Percentiles rank a stretch among this genome's conserved stretches.
Evolutionary conservation across 805 yeast species (phyloP).

Genomic region (Saccharomycopsis synnaedendra): DNA sequence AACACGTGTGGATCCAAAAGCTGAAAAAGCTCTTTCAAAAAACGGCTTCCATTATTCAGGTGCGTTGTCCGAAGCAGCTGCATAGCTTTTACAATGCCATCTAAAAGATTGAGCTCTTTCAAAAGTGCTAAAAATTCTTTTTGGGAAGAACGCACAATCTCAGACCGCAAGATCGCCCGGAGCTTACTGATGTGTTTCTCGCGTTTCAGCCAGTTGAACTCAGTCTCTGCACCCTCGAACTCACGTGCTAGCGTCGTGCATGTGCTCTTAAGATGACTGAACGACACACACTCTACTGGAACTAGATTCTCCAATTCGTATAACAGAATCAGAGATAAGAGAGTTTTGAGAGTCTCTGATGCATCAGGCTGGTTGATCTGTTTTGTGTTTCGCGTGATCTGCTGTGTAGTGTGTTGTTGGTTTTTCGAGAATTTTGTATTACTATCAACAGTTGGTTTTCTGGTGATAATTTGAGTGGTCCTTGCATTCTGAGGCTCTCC

Average conservation of each 20-base stretch:
- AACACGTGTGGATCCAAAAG: conserved; percentile 25
- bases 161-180: conserved; percentile 53
- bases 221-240: conserved; percentile 74
- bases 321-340: no score
- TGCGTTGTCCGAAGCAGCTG: conserved; percentile 77
- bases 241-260: conserved; percentile 18
- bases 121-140: conserved; percentile 25
- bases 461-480: no score
- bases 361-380: no score
- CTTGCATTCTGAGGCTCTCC: no score
- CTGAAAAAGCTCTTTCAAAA: conserved; percentile 56
- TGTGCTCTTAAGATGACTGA: conserved; percentile 5
- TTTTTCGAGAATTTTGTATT: no score
- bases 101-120: conserved; percentile 30
- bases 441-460: no score
- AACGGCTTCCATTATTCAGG: conserved; percentile 61
- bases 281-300: background rate
- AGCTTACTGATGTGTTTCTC: conserved; percentile 49
- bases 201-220: conserved; percentile 71
- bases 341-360: no score
- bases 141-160: conserved; percentile 27
- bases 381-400: no score
- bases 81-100: conserved; percentile 54
- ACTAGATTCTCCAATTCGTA: background rate
- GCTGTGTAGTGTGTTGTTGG: no score